phyloP scores from a whole-genome alignment of 2,329 filamentous ascomycete genomes.

The Fusarium keratoplasticum region DNA sequence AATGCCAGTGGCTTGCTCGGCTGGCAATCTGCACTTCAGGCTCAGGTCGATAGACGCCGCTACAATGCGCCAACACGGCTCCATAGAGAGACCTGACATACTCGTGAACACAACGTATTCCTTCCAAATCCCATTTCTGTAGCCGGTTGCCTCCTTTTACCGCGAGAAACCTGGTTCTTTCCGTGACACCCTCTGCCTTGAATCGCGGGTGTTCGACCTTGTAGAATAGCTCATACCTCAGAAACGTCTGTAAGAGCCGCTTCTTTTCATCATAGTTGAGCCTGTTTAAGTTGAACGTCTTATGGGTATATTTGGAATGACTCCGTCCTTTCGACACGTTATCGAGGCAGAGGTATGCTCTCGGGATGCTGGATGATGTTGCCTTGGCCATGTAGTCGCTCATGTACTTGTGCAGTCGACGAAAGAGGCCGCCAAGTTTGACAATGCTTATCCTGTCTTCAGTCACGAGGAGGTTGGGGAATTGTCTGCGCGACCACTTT shows the following conservation, averaged over 20 bases:
- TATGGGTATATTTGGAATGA: not conserved
- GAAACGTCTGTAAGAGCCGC: not conserved
- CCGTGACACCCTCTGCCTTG: not conserved
- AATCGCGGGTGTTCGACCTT: not conserved
- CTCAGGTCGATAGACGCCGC: not conserved
- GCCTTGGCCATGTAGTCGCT: not conserved
- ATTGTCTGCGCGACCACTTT: not conserved
- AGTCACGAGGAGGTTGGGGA: not conserved
- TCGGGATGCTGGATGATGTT: not conserved
- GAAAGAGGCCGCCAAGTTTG: not conserved
- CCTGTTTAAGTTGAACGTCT: not conserved
- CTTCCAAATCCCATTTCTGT: not conserved
- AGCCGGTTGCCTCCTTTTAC: not conserved
- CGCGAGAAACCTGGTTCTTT: not conserved
- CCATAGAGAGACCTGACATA: not conserved
- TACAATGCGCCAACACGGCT: slow-evolving; percentile 1
- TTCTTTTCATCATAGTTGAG: not conserved
- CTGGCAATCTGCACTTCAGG: not conserved
- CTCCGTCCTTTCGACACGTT: not conserved
- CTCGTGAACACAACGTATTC: not conserved
- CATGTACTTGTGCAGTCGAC: not conserved
- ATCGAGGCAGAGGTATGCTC: not conserved
- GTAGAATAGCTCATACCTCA: not conserved
- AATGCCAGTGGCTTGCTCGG: not conserved
- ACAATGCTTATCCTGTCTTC: not conserved